Percentiles rank a stretch among this genome's conserved stretches.
phyloP scores from a whole-genome alignment of 345 rosid species.

The Hibiscus mutabilis region DNA sequence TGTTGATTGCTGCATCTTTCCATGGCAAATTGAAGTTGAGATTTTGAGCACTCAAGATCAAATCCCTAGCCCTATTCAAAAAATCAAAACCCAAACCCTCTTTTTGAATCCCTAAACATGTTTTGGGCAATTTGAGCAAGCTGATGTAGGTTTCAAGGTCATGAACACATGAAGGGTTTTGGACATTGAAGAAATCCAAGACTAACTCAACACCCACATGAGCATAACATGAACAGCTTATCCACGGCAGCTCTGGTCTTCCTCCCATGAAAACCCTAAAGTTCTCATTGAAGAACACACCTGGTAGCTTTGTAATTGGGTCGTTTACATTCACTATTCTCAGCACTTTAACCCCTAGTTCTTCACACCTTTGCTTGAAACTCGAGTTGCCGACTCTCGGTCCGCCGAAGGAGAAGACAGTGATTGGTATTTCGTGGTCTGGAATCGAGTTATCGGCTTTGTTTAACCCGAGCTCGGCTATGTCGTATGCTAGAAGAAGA shows the following conservation, averaged over 20 bases:
- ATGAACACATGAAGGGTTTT: conserved; percentile 73
- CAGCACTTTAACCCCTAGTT: conserved; percentile 70
- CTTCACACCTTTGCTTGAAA: conserved; percentile 75
- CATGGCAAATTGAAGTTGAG: conserved; percentile 22
- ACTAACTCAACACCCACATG: conserved; percentile 74
- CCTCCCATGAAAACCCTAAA: conserved; percentile 58
- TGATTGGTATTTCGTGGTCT: conserved; percentile 31
- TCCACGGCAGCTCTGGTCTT: conserved; percentile 62
- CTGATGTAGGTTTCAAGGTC: conserved; percentile 66
- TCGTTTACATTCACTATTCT: conserved; percentile 72
- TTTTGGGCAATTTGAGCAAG: conserved; percentile 35
- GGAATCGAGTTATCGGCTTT: not conserved
- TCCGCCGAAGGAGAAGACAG: conserved; percentile 82
- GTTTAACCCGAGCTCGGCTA: conserved; percentile 65
- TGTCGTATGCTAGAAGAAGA: conserved; percentile 75
- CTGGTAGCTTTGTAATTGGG: conserved; percentile 81
- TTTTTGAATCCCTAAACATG: conserved; percentile 8
- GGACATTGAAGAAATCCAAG: conserved; percentile 63
- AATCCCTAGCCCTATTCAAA: conserved; percentile 34
- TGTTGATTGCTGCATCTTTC: conserved; percentile 33
- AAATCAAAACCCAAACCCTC: conserved; percentile 16
- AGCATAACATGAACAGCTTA: conserved; percentile 60
- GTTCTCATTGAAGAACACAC: conserved; percentile 71
- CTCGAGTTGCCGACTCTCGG: conserved; percentile 81
- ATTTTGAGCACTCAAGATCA: conserved; percentile 26